These are phyloP conservation scores for Fusarium lateritium DNA, from an alignment of 2,329 filamentous ascomycete genomes.

Conservation along the genomic window DNA sequence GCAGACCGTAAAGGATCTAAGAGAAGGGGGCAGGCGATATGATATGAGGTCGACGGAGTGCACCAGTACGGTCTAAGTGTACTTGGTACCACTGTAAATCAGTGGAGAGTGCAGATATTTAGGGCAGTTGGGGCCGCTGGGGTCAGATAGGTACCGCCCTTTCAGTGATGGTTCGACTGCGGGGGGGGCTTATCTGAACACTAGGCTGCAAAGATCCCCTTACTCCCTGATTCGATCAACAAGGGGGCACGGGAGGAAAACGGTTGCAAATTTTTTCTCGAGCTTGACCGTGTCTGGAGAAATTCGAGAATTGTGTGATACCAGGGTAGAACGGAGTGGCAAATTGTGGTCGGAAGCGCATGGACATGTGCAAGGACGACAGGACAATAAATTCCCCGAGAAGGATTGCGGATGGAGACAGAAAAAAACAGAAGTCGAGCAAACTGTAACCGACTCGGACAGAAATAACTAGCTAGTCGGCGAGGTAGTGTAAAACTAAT, in stretches of 20 bases:
- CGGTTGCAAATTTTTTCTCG: constrained; percentile 43
- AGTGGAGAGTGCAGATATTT: constrained; percentile 40
- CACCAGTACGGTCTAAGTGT: constrained; percentile 38
- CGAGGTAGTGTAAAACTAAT: constrained; percentile 23
- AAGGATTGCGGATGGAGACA: constrained; percentile 35
- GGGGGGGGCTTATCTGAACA: constrained; percentile 44
- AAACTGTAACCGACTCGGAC: constrained; percentile 21
- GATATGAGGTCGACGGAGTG: constrained; percentile 43
- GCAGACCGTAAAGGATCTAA: constrained; percentile 35
- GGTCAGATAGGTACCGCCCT: constrained; percentile 34
- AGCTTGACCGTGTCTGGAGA: constrained; percentile 44
- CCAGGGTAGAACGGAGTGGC: constrained; percentile 48
- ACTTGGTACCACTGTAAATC: constrained; percentile 43
- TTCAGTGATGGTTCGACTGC: constrained; percentile 49
- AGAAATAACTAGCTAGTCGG: constrained; percentile 9
- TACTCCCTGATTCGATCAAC: constrained; percentile 45
- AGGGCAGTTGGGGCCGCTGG: constrained; percentile 39
- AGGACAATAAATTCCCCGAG: constrained; percentile 48
- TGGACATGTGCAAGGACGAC: constrained; percentile 50
- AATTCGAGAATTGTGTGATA: constrained; percentile 49
- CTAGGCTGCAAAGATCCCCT: constrained; percentile 43
- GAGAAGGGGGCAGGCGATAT: constrained; percentile 40
- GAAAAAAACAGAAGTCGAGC: constrained; percentile 22
- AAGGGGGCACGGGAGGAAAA: constrained; percentile 33
- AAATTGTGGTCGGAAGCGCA: constrained; percentile 46